Base-by-base conservation (phyloP, 129 eudicot genomes). In the Saussurea involucrata region DNA sequence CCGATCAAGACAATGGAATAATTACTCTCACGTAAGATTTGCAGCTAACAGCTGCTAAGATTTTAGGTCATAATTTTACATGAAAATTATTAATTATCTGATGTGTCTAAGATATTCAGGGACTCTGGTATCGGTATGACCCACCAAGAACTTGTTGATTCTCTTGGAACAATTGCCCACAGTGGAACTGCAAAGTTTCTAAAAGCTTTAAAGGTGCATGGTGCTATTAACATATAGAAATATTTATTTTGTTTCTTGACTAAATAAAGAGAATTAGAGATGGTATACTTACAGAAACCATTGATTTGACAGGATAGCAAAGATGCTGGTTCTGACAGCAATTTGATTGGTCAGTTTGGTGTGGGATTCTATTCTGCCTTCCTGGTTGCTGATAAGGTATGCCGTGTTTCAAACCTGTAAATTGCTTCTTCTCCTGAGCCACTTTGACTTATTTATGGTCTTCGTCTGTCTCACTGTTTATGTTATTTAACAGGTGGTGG, bases 41-140 rank as follows among this genome's bases (percentile, higher is more conserved):
- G 31, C 58, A 29, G 7, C 34, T 34, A 1, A 1, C 61, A 5
- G 21, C 61, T 53, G 66, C 55, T 7, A 34, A 33, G 13, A 22
- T 8, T 68, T 17, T 61, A 65, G 6, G 25, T 78, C 27, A 13
- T 12, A 55, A 12, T 15, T 71, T 66, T 27, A 5, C 61, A 42
- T 63, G 6, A 34, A 24, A 15, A n/a, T n/a, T n/a, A n/a, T n/a
- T n/a, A 36, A 5, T 17, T 11, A 6, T 5, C 68, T 69, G 21
- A 66, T 22, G 0, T 71, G 64, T 33, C 1, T 71, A 44, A 4
- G 44, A n/a, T n/a, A 13, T 86, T 32, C 85, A 95, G 99, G 76
- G 97, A 92, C 83, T 65, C 97, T 76, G 99, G 97, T 42, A 92
- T 95, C 74, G 97, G 99, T 71, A 95, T 95, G 99, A 95, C 97